Percentiles rank a stretch among this genome's conserved stretches.
These are phyloP conservation scores for Rutstroemia sp. DNA, from an alignment of 2,329 filamentous ascomycete genomes.

Conservation along the genomic window DNA sequence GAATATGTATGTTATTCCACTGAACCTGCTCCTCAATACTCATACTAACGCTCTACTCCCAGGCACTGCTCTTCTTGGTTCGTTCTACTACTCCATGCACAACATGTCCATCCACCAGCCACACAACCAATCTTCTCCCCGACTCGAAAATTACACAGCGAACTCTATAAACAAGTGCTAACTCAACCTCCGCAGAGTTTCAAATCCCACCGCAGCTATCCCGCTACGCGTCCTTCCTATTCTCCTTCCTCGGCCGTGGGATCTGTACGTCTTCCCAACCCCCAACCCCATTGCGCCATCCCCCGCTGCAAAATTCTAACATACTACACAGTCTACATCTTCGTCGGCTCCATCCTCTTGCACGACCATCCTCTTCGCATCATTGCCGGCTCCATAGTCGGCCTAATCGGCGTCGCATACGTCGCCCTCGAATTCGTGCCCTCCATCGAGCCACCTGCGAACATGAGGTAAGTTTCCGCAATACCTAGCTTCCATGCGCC, in stretches of 20 bases:
- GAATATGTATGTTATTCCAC: conserved; percentile 54
- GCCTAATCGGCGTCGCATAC: conserved; percentile 72
- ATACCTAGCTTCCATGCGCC: background rate
- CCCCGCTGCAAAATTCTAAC: background rate
- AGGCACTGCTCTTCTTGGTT: conserved; percentile 62
- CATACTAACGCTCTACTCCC: conserved; percentile 17
- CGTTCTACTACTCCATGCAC: conserved; percentile 10
- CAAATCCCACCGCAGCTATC: conserved; percentile 89
- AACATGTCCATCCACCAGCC: conserved; percentile 7
- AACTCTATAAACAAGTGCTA: background rate
- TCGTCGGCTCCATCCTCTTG: conserved; percentile 81
- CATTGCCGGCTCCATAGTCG: conserved; percentile 72
- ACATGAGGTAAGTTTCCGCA: conserved; percentile 37
- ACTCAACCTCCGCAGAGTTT: conserved; percentile 54
- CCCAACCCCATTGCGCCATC: background rate
- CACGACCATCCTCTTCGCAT: conserved; percentile 58
- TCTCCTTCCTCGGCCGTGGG: conserved; percentile 93
- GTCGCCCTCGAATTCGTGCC: conserved; percentile 68
- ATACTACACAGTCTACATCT: conserved; percentile 74
- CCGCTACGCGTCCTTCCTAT: conserved; percentile 94
- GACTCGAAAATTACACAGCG: background rate
- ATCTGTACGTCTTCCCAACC: conserved; percentile 59
- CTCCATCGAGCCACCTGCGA: conserved; percentile 58
- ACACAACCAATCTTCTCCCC: background rate
- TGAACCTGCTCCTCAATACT: background rate